Conservation (phyloP, 1,284 basidiomycete genomes). For the Ceratobasidium sp. region DNA sequence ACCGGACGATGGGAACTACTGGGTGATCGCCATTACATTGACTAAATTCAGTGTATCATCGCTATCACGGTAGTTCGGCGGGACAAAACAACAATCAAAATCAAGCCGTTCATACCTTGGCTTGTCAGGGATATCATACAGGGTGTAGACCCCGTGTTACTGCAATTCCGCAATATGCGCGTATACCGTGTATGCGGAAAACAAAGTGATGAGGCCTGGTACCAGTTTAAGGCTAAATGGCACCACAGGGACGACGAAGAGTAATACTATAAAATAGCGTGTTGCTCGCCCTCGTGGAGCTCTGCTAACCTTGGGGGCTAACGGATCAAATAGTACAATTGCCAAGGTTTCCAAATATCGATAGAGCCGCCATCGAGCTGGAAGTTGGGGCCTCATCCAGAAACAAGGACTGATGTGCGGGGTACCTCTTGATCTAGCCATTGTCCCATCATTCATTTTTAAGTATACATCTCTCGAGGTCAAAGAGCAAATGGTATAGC, state of each 20-base stretch:
- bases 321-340: not conserved
- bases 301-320: not conserved
- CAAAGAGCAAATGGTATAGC: too few species aligned
- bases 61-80: not conserved
- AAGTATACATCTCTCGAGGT: too few species aligned
- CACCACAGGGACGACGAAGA: not conserved
- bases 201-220: not conserved
- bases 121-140: slow-evolving; percentile 10
- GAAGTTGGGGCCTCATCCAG: too few species aligned
- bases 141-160: not conserved
- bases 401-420: too few species aligned
- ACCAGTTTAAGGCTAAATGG: not conserved
- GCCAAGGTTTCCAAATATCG: too few species aligned
- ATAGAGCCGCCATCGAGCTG: too few species aligned
- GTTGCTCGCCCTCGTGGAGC: not conserved
- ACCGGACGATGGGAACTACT: slow-evolving; percentile 20
- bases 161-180: not conserved
- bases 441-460: too few species aligned
- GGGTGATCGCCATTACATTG: not conserved
- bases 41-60: not conserved
- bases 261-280: not conserved
- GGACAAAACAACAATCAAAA: not conserved
- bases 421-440: too few species aligned
- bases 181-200: not conserved
- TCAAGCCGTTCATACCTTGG: not conserved